Evolutionary conservation across 176 grass and related monocot species (phyloP), one percentile per base, ranked within the genome.

Genomic region (Hordeum marinum): DNA sequence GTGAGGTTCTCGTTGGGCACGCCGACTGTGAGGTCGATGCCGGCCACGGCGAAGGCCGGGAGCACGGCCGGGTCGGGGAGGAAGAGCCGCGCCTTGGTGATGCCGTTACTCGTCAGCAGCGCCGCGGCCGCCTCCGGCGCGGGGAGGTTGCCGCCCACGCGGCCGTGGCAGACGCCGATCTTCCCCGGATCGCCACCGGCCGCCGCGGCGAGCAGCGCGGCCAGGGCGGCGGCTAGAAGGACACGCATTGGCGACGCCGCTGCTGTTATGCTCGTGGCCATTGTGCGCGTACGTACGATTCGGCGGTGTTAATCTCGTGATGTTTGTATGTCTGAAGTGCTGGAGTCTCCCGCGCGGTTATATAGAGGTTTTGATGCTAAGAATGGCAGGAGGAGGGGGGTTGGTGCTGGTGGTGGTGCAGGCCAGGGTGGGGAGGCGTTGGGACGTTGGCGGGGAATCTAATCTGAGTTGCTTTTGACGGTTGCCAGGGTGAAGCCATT

Each of bases 1-100:
- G 91, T 90, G 54, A 96, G 79, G 87, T 96, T 89, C 83, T 93
- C 91, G 81, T 96, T 96, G 23, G 91, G 91, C 42, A 93, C 91
- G 58, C 94, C 94, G 24, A 96, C 64, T 14, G 59, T 85, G 89
- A 93, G 86, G 60, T 91, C 80, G 42, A 93, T 43, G 9, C 84
- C 81, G 39, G 89, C 76, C 11, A 63, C 73, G 20, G 87, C 85
- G 77, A 96, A 91, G 40, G 86, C 86, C 10, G 77, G 77, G 20
- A 96, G 88, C 41, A 96, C 81, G 13, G 88, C 68, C 10, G 87
- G 84, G 81, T 93, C 86, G 0, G 88, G 91, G 8, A 91, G 84
- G 87, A 93, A 91, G 65, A 96, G 84, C n/a, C 91, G 85, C 13
- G 75, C 86, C 76, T 83, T 93, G 43, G 86, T 79, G 59, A 96